Conservation (phyloP, 176 grass and related monocot species). For the Chloris gayana region DNA sequence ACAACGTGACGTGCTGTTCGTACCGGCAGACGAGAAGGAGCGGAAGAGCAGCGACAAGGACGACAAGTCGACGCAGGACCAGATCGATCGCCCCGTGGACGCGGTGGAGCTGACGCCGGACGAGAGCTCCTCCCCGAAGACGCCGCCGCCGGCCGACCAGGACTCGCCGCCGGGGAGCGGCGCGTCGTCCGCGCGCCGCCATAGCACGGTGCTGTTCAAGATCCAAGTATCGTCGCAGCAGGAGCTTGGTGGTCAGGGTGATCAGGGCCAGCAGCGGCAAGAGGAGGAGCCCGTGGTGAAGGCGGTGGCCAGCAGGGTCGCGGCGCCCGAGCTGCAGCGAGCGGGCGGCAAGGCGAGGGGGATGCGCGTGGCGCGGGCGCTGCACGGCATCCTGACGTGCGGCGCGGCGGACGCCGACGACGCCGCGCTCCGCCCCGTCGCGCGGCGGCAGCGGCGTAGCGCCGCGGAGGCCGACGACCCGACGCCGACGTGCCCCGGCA, state of each 20-base stretch:
- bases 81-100: slow-evolving; percentile 3
- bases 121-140: slow-evolving; percentile 8
- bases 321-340: no score
- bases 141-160: slow-evolving; percentile 19
- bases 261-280: slow-evolving; percentile 9
- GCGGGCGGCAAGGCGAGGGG: background rate
- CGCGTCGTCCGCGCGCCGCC: background rate
- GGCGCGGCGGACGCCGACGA: slow-evolving; percentile 33
- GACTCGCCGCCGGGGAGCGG: slow-evolving; percentile 22
- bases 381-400: slow-evolving; percentile 59
- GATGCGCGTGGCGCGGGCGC: slow-evolving; percentile 42
- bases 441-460: background rate
- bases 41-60: background rate
- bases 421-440: slow-evolving; percentile 36
- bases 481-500: slow-evolving; percentile 49
- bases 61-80: background rate
- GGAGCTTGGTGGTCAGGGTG: background rate
- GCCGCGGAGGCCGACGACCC: background rate
- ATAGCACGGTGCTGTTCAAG: background rate
- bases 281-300: background rate
- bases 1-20: background rate
- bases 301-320: no score
- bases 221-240: background rate
- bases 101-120: background rate
- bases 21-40: slow-evolving; percentile 33